phyloP scores from a whole-genome alignment of 345 rosid genomes.

The Firmiana major region DNA sequence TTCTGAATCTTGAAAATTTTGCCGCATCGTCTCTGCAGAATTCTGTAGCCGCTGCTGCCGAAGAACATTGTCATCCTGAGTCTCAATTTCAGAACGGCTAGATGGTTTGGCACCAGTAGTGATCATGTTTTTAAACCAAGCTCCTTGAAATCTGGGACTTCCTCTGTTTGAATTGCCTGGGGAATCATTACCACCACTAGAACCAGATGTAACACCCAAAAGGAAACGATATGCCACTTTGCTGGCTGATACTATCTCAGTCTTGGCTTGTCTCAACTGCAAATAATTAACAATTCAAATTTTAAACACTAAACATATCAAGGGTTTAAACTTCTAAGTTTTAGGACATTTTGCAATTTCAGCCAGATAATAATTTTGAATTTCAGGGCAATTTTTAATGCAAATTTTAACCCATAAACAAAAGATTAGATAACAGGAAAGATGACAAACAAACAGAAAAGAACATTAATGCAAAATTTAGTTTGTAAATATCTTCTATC shows the following conservation, averaged over 20 bases:
- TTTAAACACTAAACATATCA: background rate
- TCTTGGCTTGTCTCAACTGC: slow-evolving; percentile 95
- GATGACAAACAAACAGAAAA: background rate
- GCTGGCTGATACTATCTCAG: slow-evolving; percentile 91
- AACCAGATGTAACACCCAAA: slow-evolving; percentile 48
- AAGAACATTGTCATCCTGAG: slow-evolving; percentile 29
- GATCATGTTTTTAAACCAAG: slow-evolving; percentile 81
- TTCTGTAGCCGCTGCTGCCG: slow-evolving; percentile 25
- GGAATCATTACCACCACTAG: slow-evolving; percentile 33
- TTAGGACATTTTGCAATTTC: background rate
- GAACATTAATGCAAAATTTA: background rate
- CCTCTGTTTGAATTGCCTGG: slow-evolving; percentile 60
- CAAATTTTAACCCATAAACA: background rate
- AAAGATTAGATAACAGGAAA: background rate
- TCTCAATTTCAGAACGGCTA: slow-evolving; percentile 35
- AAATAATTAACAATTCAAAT: slow-evolving; percentile 11
- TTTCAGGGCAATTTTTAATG: background rate
- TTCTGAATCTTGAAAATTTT: slow-evolving; percentile 5
- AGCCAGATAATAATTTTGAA: background rate
- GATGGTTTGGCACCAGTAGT: slow-evolving; percentile 66
- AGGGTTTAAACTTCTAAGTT: background rate
- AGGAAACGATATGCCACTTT: slow-evolving; percentile 94
- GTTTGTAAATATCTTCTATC: background rate
- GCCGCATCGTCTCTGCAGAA: slow-evolving; percentile 8
- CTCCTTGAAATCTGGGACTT: slow-evolving; percentile 51